Evolutionary conservation across 164 flowering plant genomes (phyloP), one percentile per base, ranked within the genome.

Genomic region (Aristolochia californica): DNA sequence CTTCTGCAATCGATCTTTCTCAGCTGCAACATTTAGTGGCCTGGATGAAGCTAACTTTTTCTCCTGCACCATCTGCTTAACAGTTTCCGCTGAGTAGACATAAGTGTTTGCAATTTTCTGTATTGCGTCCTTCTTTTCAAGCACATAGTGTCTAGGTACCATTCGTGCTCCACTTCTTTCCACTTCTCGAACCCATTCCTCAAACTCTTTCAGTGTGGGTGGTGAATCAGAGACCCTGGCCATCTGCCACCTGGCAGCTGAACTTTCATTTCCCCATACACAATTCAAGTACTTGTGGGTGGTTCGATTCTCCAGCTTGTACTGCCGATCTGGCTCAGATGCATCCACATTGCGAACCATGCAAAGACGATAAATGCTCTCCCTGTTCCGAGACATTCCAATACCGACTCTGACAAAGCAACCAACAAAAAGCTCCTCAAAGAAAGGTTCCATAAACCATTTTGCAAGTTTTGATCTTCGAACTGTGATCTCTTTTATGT

Each of bases 191-290:
- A 79, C 62, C 96, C 88, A 89, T 66, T 87, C 95, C 20, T 71
- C 74, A 66, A 68, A 93, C 73, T 93, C 99, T 54, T 80, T 83
- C 73, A 77, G 77, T 0, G 63, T 50, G n/a, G 97, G 97, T 16
- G 79, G 70, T 17, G 91, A 78, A 70, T 89, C 96, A 0, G 96
- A 89, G 66, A 89, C 70, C 85, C 83, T 79, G 38, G 89, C 96
- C 99, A 93, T 93, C 74, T 93, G 96, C 97, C 99, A 93, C 75
- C 94, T 72, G 11, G 97, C 96, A 53, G 97, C 91, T 16, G 91
- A 79, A 66, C 62, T 79, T 61, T 89, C 95, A 71, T 76, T 81
- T 40, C 90, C 88, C 95, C 96, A 87, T 27, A 78, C 70, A 60
- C 81, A 80, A 70, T 89, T 85, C 63, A 93, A 70, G 62, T 83